A percentile compares a stretch with the other conserved stretches of the same genome.
Evolutionary conservation across 306 rosid species (phyloP).

Genomic region (Arachis stenosperma): DNA sequence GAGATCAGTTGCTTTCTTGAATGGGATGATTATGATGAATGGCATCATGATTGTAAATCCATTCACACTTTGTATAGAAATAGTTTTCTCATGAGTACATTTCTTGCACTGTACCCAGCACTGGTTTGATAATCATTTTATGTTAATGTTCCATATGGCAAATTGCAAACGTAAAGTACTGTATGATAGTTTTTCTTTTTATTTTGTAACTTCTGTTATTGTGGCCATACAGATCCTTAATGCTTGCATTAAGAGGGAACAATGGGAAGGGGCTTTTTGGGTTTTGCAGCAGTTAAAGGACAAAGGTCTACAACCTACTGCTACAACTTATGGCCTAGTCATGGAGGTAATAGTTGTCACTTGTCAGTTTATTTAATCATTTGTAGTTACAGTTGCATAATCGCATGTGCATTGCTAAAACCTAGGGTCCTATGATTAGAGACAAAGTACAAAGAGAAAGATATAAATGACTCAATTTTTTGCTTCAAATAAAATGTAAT

Average conservation of each 20-base stretch:
- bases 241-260: constrained; percentile 77
- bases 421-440: not conserved
- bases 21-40: constrained; percentile 9
- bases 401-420: constrained; percentile 3
- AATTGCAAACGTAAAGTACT: not conserved
- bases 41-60: constrained; percentile 19
- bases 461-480: constrained; percentile 20
- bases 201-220: not conserved
- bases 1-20: constrained; percentile 29
- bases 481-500: constrained; percentile 8
- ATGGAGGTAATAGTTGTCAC: constrained; percentile 75
- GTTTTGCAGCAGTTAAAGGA: constrained; percentile 86
- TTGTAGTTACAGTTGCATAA: constrained; percentile 28
- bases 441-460: constrained; percentile 21
- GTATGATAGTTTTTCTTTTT: not conserved
- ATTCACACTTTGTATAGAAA: constrained; percentile 4
- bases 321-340: constrained; percentile 83
- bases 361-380: constrained; percentile 28
- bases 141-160: constrained; percentile 18
- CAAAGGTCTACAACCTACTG: constrained; percentile 56
- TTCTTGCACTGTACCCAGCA: not conserved
- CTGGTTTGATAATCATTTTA: constrained; percentile 20
- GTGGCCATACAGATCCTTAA: constrained; percentile 71
- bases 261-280: constrained; percentile 99
- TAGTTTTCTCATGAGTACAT: not conserved